Base-by-base conservation (phyloP, 768 basidiomycete species). In the Kwoniella shandongensis region DNA sequence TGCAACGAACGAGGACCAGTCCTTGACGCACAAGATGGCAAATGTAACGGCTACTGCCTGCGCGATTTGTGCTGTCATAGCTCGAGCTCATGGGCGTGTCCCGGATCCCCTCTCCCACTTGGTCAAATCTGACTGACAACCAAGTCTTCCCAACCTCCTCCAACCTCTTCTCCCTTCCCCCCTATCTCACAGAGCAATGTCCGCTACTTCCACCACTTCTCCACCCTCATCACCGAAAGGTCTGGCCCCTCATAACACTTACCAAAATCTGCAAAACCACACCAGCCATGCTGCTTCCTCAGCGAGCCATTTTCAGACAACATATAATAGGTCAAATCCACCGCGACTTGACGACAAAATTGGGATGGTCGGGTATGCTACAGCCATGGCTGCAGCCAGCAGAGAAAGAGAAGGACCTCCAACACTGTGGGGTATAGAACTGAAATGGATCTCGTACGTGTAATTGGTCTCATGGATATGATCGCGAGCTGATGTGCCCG, bases 391-490 rank as follows among this genome's bases (percentile, higher is more conserved):
- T 42, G 48, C 53, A 20, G 56, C 56, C 7, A 49, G 41, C 35
- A 44, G 56, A 41, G 49, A 60, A 18, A 62, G 54, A 35, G 62
- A 66, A 7, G 54, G 50, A 4, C 40, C 65, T 30, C 68, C 71
- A 6, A 61, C 39, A 50, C 51, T 76, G 10, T 70, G 66, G 39
- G 76, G 76, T 2, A 66, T 77, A 44, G 73, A 75, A 56, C 51
- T 77, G 45, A 76, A 75, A 38, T 76, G 74, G 69, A 72, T 77
- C 30, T 77, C 76, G 76, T 77, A 47, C 63, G 76, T 74, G 5
- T 8, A 17, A 8, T 12, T 30, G 12, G 32, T 23, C 39, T n/a
- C 40, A 36, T 35, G 18, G 39, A n/a, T 42, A 26, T 23, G n/a
- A n/a, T 26, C 3, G 29, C 12, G 2, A 4, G 44, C 41, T 47